phyloP scores from a whole-genome alignment of 2,329 filamentous ascomycete genomes.

The Cladobotryum protrusum region DNA sequence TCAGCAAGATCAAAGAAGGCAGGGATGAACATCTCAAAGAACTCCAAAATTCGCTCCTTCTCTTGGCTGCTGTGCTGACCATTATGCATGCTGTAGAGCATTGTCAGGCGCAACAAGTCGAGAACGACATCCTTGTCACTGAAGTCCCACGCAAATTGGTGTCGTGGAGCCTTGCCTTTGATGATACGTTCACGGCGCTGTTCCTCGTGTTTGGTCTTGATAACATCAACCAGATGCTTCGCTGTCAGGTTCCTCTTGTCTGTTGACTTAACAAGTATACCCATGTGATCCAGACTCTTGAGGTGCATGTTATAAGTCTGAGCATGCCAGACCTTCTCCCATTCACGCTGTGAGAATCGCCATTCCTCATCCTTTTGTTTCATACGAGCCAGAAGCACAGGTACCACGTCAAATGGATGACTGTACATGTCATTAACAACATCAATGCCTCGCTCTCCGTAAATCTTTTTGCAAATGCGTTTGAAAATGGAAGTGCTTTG shows the following conservation, averaged over 20 bases:
- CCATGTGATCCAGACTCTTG: conserved; percentile 95
- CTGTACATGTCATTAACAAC: conserved; percentile 84
- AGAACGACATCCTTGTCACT: conserved; percentile 62
- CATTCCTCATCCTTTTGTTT: conserved; percentile 98
- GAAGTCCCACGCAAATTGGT: conserved; percentile 73
- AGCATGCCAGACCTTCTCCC: conserved; percentile 97
- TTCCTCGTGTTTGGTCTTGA: conserved; percentile 90
- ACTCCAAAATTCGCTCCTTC: conserved; percentile 66
- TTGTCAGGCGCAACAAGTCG: conserved; percentile 56
- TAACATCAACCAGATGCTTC: conserved; percentile 83
- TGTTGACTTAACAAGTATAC: conserved; percentile 76
- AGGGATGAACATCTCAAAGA: conserved; percentile 70
- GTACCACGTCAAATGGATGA: conserved; percentile 79
- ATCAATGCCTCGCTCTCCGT: conserved; percentile 78
- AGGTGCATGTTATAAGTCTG: conserved; percentile 94
- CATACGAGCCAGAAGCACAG: conserved; percentile 77
- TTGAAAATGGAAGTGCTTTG: conserved; percentile 97
- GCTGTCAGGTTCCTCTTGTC: conserved; percentile 90
- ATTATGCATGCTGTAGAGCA: conserved; percentile 60
- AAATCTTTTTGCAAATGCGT: conserved; percentile 95
- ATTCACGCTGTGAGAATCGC: conserved; percentile 94
- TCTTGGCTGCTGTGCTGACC: conserved; percentile 66
- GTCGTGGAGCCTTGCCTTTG: conserved; percentile 54
- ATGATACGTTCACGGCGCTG: conserved; percentile 66
- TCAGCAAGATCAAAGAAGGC: conserved; percentile 71